Base-by-base conservation (phyloP, 148 eudicot genomes). In the Rhododendron ferrugineum region DNA sequence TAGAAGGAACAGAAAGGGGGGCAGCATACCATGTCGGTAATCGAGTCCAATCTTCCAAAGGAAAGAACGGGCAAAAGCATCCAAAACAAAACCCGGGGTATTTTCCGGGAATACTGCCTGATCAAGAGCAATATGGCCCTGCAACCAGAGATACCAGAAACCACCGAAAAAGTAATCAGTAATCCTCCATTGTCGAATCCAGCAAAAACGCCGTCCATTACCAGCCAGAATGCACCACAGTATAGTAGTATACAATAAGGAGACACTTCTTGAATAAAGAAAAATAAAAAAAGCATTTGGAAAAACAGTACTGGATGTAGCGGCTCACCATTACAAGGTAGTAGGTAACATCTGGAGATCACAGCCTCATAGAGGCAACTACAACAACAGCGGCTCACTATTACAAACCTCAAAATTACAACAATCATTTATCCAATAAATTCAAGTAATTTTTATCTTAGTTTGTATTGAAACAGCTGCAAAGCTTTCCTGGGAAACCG, bases 51-150 rank as follows among this genome's bases (percentile, higher is more conserved):
- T 86, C 87, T 97, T 97, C 99, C 99, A 97, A 54, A 97, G 92
- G 36, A 94, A 88, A 79, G 98, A 92, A 52, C 99, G 96, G 28
- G 99, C 99, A 91, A 97, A 95, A 82, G 98, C 95, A 91, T 97
- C 99, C 92, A 97, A 89, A 79, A 94, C 98, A 89, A 95, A 95
- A 83, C 99, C 99, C 34, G 98, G 98, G 83, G 98, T 93, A 84
- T 92, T 94, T 88, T 97, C 96, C 2, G 99, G 99, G 85, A 97
- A 97, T 84, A 94, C 89, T 52, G 96, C 98, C 85, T 97, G 95
- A 87, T 95, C 99, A 90, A 97, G 98, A 80, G 98, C 98, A 89
- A 97, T 97, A 88, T 97, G 99, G 82, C 99, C 99, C 99, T 97
- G 90, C 88, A 91, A 85, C 44, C 66, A 36, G 66, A 75, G 64